Evolutionary conservation across 2,329 filamentous ascomycete genomes (phyloP), one percentile per base, ranked within the genome.

Genomic region (Epicoccum sorghinum): DNA sequence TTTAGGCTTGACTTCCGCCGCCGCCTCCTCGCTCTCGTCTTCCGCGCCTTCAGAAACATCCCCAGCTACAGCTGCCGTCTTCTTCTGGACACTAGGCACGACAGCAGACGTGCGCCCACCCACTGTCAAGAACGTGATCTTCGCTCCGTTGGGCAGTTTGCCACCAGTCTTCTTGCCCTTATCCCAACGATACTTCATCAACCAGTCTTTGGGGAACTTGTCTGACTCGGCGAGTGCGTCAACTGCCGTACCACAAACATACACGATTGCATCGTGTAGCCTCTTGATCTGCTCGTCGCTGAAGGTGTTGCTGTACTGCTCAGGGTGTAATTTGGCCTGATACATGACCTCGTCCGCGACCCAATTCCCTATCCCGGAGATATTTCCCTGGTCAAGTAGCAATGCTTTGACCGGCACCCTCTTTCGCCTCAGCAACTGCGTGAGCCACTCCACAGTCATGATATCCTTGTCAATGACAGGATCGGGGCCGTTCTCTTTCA

Each of bases 361-460:
- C 93, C 93, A 99, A 70, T 98, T 98, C 0, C 95, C 95, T 58
- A 99, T 90, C 7, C 95, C 95, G 67, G 90, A 95, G 57, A 98
- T 89, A 71, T 89, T 89, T 14, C 86, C 83, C 75, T 99, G 95
- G 70, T 98, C 91, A 3, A 98, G 81, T 10, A 99, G 79, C 18
- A 97, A 80, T 0, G 92, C 90, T 73, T 98, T 98, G 60, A 98
- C 84, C 0, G 93, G 93, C 0, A 97, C 90, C 65, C 86, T 90
- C 49, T 93, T 92, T 52, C 82, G 85, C 44, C 77, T 80, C 78
- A 97, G 80, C 73, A 91, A 89, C 50, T 80, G 75, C n/a, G 74
- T 77, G 14, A 99, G 75, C 82, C 90, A 98, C 0, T 86, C 83
- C 49, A 89, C 83, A 0, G 91, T 96, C 59, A 98, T 84, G 1